A percentile compares a stretch with the other conserved stretches of the same genome.
Conservation (phyloP, 1,139 yeast species). For the Blastobotrys indianensis region DNA sequence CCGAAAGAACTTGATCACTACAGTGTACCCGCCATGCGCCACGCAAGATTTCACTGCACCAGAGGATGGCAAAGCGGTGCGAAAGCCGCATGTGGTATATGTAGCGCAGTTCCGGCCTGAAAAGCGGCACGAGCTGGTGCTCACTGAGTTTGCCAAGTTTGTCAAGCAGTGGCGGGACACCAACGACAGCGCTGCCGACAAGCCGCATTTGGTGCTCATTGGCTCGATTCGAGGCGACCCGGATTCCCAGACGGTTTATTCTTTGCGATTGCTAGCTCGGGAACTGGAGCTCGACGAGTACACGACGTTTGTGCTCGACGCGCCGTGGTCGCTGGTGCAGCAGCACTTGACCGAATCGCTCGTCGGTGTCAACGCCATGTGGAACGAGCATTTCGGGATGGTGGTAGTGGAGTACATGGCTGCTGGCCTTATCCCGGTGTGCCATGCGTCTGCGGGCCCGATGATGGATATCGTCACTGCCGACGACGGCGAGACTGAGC, state of each 20-base stretch:
- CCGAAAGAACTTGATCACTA: conserved; percentile 34
- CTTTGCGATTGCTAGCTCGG: conserved; percentile 43
- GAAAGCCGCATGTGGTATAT: conserved; percentile 60
- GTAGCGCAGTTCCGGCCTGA: conserved; percentile 96
- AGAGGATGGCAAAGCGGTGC: conserved; percentile 17
- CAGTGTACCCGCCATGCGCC: conserved; percentile 85
- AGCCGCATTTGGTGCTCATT: conserved; percentile 54
- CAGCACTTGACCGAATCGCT: conserved; percentile 52
- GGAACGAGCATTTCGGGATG: conserved; percentile 99
- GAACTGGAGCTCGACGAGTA: conserved; percentile 42
- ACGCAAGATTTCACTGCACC: conserved; percentile 45
- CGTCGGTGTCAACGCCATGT: conserved; percentile 92
- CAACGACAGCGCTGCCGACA: conserved; percentile 14
- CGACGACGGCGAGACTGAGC: conserved; percentile 30
- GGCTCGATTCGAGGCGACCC: conserved; percentile 76
- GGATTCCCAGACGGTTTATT: conserved; percentile 57
- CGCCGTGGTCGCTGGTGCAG: conserved; percentile 60
- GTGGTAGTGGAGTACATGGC: conserved; percentile 93
- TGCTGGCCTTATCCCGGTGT: conserved; percentile 80
- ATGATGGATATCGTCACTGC: conserved; percentile 72
- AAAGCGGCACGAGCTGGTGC: conserved; percentile 73
- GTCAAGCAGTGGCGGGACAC: conserved; percentile 20
- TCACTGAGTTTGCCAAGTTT: conserved; percentile 57
- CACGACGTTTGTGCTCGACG: conserved; percentile 69
- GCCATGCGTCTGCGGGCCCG: conserved; percentile 96